Evolutionary conservation across 176 grass and related monocot species (phyloP), one percentile per base, ranked within the genome.

Genomic region (maize (Zea mays)): DNA sequence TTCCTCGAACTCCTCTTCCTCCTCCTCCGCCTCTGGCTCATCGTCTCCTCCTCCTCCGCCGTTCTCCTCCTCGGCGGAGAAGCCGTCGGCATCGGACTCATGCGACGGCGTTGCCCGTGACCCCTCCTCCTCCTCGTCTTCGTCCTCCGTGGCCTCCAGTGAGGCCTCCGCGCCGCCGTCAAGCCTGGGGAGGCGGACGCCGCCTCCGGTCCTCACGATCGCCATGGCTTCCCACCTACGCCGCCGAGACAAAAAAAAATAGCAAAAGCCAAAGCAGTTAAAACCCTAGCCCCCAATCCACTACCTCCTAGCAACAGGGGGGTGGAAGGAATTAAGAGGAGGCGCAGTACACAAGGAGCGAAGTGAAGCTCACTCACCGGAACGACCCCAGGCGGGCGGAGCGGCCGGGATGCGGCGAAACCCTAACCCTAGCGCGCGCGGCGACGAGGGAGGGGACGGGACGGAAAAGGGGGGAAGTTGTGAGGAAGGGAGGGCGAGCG

Each of bases 161-260:
- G 86, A 77, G 69, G 56, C 73, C 54, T 74, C 63, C 54, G 54
- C 80, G 71, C 69, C 76, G n/a, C 64, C 65, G 38, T 90, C 85
- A 10, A 86, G 65, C 71, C 83, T 71, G n/a, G 86, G 89, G 76
- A 86, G 75, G 76, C 85, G 79, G 66, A 50, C 85, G 17, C 78
- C 61, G 41, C 60, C 80, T 79, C 47, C 62, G n/a, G 46, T 78
- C 87, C 80, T 94, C 41, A 97, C 80, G 78, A 92, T 94, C 91
- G 86, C 82, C 94, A 97, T 97, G 79, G 67, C 49, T 33, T 42
- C 48, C 41, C 43, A 67, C 71, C 70, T 43, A 57, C 55, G 37
- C 65, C 39, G 4, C 35, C 61, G 27, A 57, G 73, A 62, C 13
- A 14, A 33, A 56, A 57, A 37, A 4, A 50, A 50, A 46, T 27